These are phyloP conservation scores for Candida stauntonica DNA, from an alignment of 805 yeast genomes.

Conservation along the genomic window DNA sequence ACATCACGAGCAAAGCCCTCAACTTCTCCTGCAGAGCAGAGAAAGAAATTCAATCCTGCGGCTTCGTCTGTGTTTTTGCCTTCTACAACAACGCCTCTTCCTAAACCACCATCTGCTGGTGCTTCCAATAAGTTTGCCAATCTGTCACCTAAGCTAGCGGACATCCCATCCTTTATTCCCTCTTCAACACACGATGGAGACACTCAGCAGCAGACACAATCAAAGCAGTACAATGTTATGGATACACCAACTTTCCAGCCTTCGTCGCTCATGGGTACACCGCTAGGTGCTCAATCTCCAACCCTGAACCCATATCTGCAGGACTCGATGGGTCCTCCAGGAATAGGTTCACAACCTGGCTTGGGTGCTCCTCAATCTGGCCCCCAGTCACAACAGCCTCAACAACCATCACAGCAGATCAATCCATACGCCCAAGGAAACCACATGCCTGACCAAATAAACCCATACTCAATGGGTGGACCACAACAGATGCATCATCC, in stretches of 20 bases:
- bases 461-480: conserved; percentile 9
- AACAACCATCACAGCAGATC: conserved; percentile 6
- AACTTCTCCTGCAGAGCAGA: conserved; percentile 13
- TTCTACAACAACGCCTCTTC: conserved; percentile 18
- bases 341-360: too few relatives aligned
- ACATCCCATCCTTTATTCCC: conserved; percentile 29
- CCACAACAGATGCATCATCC: background rate
- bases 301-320: conserved; percentile 15
- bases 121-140: conserved; percentile 26
- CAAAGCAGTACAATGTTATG: conserved; percentile 23
- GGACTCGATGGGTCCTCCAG: too few relatives aligned
- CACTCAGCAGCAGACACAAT: background rate
- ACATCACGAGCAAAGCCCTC: background rate
- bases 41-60: conserved; percentile 49
- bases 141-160: conserved; percentile 36
- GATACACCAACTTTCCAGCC: conserved; percentile 33
- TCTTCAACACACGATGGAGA: conserved; percentile 5
- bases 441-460: conserved; percentile 9
- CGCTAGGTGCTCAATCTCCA: conserved; percentile 1
- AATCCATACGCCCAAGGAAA: conserved; percentile 20
- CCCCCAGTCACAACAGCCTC: conserved; percentile 1
- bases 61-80: conserved; percentile 27
- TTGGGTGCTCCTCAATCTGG: too few relatives aligned
- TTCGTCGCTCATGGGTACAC: conserved; percentile 5
- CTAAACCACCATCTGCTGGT: conserved; percentile 4